These are phyloP conservation scores for Phytophthora sp. DNA, from an alignment of 352 stramenopile species.

Conservation along the genomic window DNA sequence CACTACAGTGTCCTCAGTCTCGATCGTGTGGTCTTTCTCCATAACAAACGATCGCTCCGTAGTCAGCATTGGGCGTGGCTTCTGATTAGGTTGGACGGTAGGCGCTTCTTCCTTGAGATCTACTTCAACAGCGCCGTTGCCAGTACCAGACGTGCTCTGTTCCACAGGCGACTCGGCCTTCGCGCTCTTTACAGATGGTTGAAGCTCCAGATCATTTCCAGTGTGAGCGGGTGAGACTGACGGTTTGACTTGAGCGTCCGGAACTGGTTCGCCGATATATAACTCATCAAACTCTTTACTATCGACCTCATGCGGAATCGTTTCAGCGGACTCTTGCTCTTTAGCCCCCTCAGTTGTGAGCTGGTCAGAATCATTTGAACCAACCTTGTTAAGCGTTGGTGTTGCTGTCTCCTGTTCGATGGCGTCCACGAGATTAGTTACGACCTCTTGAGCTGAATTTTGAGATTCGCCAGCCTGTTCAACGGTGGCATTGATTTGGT, in stretches of 20 bases:
- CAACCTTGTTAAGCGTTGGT: no score
- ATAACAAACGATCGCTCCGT: constrained; percentile 76
- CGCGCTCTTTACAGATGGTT: no score
- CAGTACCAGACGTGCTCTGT: no score
- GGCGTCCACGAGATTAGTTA: no score
- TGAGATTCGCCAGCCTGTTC: no score
- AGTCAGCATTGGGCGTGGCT: constrained; percentile 58
- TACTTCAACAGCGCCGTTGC: no score
- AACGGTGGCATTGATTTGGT: no score
- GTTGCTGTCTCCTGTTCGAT: no score
- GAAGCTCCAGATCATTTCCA: background rate
- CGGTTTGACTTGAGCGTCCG: background rate
- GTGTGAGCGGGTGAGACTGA: background rate
- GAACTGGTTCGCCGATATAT: background rate
- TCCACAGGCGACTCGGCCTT: background rate
- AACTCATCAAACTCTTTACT: constrained; percentile 9
- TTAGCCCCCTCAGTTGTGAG: background rate
- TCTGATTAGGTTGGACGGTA: constrained; percentile 1
- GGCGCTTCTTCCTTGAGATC: constrained; percentile 9
- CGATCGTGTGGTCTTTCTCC: constrained; percentile 59
- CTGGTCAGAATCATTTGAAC: no score
- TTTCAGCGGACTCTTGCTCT: background rate
- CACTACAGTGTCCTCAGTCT: constrained; percentile 69
- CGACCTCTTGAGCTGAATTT: no score
- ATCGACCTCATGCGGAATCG: background rate